phyloP scores from a whole-genome alignment of 768 basidiomycete genomes.

The Pleurotus tuber-regium region DNA sequence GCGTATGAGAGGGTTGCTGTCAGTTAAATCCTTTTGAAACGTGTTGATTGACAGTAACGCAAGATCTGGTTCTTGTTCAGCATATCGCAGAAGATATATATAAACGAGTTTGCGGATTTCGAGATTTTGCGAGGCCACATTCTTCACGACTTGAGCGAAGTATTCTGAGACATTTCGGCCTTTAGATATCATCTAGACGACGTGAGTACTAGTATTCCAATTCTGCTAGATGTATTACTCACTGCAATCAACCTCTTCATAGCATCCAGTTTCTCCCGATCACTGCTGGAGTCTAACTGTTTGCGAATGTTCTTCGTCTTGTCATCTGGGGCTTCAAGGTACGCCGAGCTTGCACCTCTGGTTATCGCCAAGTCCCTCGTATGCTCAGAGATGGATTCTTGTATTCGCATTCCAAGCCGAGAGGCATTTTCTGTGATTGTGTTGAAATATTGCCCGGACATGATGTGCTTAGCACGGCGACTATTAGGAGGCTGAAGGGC shows the following conservation, averaged over 20 bases:
- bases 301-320: constrained; percentile 78
- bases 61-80: constrained; percentile 91
- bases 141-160: constrained; percentile 97
- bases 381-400: constrained; percentile 79
- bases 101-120: constrained; percentile 97
- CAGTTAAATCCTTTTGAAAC: constrained; percentile 94
- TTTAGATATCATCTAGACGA: constrained; percentile 84
- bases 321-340: constrained; percentile 75
- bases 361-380: constrained; percentile 68
- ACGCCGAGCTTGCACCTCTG: constrained; percentile 52
- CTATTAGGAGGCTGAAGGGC: too few species aligned
- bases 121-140: constrained; percentile 88
- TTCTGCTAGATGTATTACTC: constrained; percentile 27
- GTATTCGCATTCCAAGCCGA: constrained; percentile 76
- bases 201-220: neutral
- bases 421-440: constrained; percentile 80
- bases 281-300: constrained; percentile 85
- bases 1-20: constrained; percentile 89
- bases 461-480: constrained; percentile 19
- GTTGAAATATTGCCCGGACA: constrained; percentile 47
- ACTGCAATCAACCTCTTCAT: constrained; percentile 95
- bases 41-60: constrained; percentile 96
- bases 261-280: constrained; percentile 90
- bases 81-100: constrained; percentile 94
- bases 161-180: constrained; percentile 88